Percentiles rank a stretch among this genome's conserved stretches.
Evolutionary conservation across 2,329 filamentous ascomycete genomes (phyloP).

Genomic region (Sporothrix brasiliensis): DNA sequence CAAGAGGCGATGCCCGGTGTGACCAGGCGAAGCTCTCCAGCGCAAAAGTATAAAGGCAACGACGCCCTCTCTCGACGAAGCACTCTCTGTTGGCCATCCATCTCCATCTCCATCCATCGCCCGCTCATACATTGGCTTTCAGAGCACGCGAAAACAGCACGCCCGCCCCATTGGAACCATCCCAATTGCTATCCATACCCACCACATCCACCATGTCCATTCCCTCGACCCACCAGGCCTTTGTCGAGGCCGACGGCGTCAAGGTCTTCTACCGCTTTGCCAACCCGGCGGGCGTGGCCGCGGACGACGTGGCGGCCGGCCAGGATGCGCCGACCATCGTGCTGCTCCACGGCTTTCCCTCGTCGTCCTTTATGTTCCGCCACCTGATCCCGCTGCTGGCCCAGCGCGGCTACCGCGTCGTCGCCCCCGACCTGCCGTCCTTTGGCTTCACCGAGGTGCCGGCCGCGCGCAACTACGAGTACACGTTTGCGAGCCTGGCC

Average conservation of each 20-base stretch:
- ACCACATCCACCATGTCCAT: slow-evolving; percentile 1
- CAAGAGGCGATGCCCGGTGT: background rate
- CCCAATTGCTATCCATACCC: background rate
- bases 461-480: slow-evolving; percentile 47
- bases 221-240: slow-evolving; percentile 12
- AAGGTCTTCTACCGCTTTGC: slow-evolving; percentile 49
- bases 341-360: slow-evolving; percentile 52
- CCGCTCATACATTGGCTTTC: background rate
- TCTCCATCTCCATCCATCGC: slow-evolving; percentile 8
- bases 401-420: slow-evolving; percentile 44
- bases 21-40: too few species aligned
- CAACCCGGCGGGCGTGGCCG: slow-evolving; percentile 31
- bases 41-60: background rate
- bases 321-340: slow-evolving; percentile 45
- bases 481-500: slow-evolving; percentile 59
- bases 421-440: slow-evolving; percentile 63
- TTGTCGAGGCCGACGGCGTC: slow-evolving; percentile 40
- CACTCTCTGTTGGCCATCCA: background rate
- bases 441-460: slow-evolving; percentile 60
- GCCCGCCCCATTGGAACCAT: too few species aligned
- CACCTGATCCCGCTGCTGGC: slow-evolving; percentile 50
- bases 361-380: slow-evolving; percentile 50
- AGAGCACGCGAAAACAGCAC: background rate
- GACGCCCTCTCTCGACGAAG: background rate
- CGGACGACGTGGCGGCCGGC: background rate